Base-by-base conservation (phyloP, 345 rosid genomes). In the Murraya paniculata region DNA sequence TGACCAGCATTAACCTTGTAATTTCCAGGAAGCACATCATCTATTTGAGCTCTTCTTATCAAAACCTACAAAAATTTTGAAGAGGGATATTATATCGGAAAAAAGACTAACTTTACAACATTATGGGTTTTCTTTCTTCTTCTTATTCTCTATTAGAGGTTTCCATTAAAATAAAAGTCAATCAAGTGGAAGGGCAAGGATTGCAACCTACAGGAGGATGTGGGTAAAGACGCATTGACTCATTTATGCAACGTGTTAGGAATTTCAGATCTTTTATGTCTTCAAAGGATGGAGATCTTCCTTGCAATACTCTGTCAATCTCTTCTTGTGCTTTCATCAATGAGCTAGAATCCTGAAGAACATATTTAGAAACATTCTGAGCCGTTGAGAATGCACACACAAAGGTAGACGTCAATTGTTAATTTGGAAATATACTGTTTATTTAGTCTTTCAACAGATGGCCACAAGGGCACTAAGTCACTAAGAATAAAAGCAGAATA, bases 161-260 rank as follows among this genome's bases (percentile, higher is more conserved):
- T 73, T 19, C 25, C 45, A 19, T 9, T 36, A 5, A 39, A 48
- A 35, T 50, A 28, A 45, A 33, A 33, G 65, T 58, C 57, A 76
- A 65, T 53, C 55, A 53, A 5, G 22, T 27, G 16, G 57, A 67
- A 39, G 80, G 27, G 69, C 75, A 81, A 74, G 78, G 70, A 38
- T 21, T 22, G 87, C 79, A 82, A 84, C 95, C 80, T 89, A 93
- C 99, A 79, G 97, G 99, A 81, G 99, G 99, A 82, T 95, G 99
- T 48, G 99, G 99, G 72, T 92, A 95, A 25, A 95, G 91, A 69
- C 98, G 98, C 85, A 95, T 71, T 25, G 99, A 95, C 89, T 95
- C 97, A 11, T 85, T 91, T 78, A 95, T 91, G 90, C 98, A 95
- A 64, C 97, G 88, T 41, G 88, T 93, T 78, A 93, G 62, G 82